phyloP scores from a whole-genome alignment of 805 yeast species.

The Wickerhamiella azyma region DNA sequence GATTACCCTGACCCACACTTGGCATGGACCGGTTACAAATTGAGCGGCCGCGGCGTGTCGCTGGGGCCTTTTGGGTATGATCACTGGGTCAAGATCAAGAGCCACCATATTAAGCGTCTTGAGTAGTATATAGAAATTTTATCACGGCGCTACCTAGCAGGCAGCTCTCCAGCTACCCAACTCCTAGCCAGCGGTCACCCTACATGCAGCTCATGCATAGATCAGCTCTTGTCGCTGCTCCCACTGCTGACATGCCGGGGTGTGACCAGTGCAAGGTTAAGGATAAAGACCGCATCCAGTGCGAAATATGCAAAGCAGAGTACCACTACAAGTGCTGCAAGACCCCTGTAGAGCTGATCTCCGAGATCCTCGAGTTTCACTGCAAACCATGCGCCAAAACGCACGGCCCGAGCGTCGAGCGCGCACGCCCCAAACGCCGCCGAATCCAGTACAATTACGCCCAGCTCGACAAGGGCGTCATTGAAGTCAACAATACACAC shows the following conservation, averaged over 20 bases:
- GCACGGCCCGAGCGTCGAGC: slow-evolving; percentile 38
- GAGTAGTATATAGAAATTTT: not conserved
- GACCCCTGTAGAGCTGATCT: slow-evolving; percentile 28
- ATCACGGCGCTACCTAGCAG: too few species aligned
- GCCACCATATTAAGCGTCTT: slow-evolving; percentile 23
- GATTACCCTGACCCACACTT: slow-evolving; percentile 50
- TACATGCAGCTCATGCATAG: too few species aligned
- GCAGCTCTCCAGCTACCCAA: too few species aligned
- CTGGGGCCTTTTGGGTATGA: slow-evolving; percentile 52
- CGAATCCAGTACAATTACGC: slow-evolving; percentile 55
- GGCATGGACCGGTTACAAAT: slow-evolving; percentile 65
- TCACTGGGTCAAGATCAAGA: slow-evolving; percentile 23
- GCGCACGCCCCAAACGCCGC: slow-evolving; percentile 42
- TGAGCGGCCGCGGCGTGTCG: slow-evolving; percentile 61
- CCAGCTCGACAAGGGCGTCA: slow-evolving; percentile 56
- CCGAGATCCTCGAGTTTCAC: slow-evolving; percentile 36
- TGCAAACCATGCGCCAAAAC: slow-evolving; percentile 35
- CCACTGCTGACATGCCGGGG: not conserved
- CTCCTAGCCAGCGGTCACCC: not conserved
- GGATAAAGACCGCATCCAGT: slow-evolving; percentile 34
- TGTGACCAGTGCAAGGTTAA: not conserved
- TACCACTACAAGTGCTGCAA: slow-evolving; percentile 38
- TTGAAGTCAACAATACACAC: slow-evolving; percentile 11
- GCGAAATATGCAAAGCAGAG: slow-evolving; percentile 44
- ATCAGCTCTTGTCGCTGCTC: not conserved